A percentile compares a stretch with the other conserved stretches of the same genome.
phyloP scores from a whole-genome alignment of 2,329 filamentous ascomycete genomes.

The Xylariales sp. region DNA sequence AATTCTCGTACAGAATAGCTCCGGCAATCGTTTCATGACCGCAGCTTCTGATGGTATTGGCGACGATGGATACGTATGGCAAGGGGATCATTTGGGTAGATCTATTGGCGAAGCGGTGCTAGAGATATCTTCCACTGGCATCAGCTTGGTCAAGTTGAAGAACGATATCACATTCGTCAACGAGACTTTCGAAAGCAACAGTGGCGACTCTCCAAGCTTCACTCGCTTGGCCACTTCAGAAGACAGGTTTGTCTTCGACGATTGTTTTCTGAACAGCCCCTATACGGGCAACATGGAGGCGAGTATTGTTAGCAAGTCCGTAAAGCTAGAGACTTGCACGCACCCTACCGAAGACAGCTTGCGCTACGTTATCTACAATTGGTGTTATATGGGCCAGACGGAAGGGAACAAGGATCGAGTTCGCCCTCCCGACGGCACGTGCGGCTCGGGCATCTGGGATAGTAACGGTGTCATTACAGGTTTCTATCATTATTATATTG shows the following conservation, averaged over 20 bases:
- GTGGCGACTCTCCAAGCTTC: conserved; percentile 12
- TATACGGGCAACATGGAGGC: conserved; percentile 26
- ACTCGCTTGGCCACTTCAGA: conserved; percentile 18
- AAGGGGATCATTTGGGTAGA: neutral
- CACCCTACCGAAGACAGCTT: conserved; percentile 13
- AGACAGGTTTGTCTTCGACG: conserved; percentile 13
- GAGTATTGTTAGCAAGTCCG: conserved; percentile 21
- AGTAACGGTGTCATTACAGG: conserved; percentile 26
- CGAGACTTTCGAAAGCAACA: conserved; percentile 23
- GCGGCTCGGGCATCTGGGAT: conserved; percentile 33
- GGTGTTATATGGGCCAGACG: conserved; percentile 26
- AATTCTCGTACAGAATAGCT: conserved; percentile 26
- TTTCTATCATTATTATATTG: conserved; percentile 28
- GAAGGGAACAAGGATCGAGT: conserved; percentile 21
- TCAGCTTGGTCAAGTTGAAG: conserved; percentile 25
- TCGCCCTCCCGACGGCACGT: conserved; percentile 17
- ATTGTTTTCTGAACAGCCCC: conserved; percentile 30
- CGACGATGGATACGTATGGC: conserved; percentile 15
- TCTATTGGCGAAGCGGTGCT: conserved; percentile 24
- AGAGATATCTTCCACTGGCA: conserved; percentile 26
- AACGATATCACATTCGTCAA: conserved; percentile 21
- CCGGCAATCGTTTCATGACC: conserved; percentile 27
- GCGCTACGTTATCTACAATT: conserved; percentile 25
- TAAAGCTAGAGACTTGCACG: conserved; percentile 6
- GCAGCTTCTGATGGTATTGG: conserved; percentile 29